A percentile compares a stretch with the other conserved stretches of the same genome.
These are phyloP conservation scores for Picea engelmannii DNA, from an alignment of 83 land plant genomes.

Conservation along the genomic window DNA sequence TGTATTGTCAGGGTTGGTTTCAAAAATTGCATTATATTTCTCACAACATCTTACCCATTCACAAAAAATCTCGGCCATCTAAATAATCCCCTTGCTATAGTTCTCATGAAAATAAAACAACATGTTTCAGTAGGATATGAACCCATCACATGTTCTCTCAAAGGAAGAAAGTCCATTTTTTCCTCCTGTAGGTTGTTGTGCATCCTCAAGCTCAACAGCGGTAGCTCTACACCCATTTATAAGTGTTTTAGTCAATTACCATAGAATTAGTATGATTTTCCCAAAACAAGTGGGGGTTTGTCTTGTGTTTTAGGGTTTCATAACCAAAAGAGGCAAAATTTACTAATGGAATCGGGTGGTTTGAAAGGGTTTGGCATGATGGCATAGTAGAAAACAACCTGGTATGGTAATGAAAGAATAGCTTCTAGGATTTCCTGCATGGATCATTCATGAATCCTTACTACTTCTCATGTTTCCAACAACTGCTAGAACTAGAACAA, in stretches of 20 bases:
- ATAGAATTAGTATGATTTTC: conserved; percentile 7
- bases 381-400: not conserved
- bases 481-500: not conserved
- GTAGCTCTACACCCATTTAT: not conserved
- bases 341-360: not conserved
- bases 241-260: not conserved
- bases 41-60: not conserved
- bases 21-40: not conserved
- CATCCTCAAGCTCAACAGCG: not conserved
- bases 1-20: not conserved
- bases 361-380: conserved; percentile 7
- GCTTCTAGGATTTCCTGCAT: conserved; percentile 7
- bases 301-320: conserved; percentile 5
- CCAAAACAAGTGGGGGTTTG: conserved; percentile 12
- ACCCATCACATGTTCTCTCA: not conserved
- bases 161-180: not conserved
- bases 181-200: too few species aligned
- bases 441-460: not conserved
- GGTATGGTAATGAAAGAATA: conserved; percentile 8
- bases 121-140: conserved; percentile 13
- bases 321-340: conserved; percentile 5
- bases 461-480: not conserved
- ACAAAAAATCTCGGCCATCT: not conserved
- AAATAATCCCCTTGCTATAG: not conserved
- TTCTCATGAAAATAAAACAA: not conserved